Percentiles rank a stretch among this genome's conserved stretches.
Evolutionary conservation across 139 green algal species (phyloP).

Genomic region (Yamagishiella unicocca): DNA sequence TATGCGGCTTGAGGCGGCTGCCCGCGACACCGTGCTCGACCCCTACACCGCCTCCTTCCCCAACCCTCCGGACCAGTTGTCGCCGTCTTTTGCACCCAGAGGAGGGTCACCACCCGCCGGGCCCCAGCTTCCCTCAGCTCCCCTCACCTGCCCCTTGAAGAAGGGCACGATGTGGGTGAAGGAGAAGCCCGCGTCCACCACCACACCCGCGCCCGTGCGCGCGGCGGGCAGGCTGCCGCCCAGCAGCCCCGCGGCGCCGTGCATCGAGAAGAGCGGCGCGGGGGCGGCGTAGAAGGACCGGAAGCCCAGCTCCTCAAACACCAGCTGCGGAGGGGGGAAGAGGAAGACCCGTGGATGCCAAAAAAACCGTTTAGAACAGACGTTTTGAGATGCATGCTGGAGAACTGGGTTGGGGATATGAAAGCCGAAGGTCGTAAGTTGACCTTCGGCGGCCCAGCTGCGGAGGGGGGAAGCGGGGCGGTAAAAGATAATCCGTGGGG

Average conservation of each 20-base stretch:
- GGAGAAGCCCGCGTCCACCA: slow-evolving; percentile 82
- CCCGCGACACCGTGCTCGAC: background rate
- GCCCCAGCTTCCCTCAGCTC: no score
- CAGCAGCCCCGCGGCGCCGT: slow-evolving; percentile 44
- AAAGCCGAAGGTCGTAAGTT: no score
- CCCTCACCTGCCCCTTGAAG: slow-evolving; percentile 63
- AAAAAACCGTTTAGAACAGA: no score
- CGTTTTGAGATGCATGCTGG: no score
- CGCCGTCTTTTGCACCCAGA: no score
- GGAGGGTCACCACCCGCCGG: no score
- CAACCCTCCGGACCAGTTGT: no score
- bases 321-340: slow-evolving; percentile 60
- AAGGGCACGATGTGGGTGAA: slow-evolving; percentile 89
- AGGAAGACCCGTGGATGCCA: background rate
- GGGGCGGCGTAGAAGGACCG: slow-evolving; percentile 66
- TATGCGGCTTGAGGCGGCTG: background rate
- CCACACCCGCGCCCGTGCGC: slow-evolving; percentile 47
- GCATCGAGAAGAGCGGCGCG: slow-evolving; percentile 74
- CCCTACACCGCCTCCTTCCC: background rate
- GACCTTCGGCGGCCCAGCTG: no score
- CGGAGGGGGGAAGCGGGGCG: background rate
- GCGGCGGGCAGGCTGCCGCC: background rate
- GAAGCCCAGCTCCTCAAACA: slow-evolving; percentile 90
- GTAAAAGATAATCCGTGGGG: background rate
- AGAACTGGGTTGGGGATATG: no score